These are phyloP conservation scores for Candolleomyces efflorescens DNA, from an alignment of 768 basidiomycete genomes.

Conservation along the genomic window DNA sequence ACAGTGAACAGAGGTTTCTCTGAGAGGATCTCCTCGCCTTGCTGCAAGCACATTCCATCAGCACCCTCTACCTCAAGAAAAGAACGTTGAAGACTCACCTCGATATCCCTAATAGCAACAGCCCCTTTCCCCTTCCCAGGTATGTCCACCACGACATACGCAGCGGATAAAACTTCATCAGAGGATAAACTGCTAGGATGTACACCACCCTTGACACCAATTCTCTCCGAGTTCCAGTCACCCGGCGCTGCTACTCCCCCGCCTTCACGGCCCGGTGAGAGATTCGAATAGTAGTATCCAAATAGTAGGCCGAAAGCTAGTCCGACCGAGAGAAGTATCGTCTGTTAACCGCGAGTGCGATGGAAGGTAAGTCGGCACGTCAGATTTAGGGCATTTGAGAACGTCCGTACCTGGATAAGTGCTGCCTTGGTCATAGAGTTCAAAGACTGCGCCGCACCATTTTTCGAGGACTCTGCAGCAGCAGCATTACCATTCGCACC, in stretches of 20 bases:
- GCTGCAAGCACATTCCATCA: constrained; percentile 27
- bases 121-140: constrained; percentile 55
- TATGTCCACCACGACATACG: constrained; percentile 36
- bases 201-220: not conserved
- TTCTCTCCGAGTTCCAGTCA: too few relatives aligned
- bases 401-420: too few relatives aligned
- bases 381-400: too few relatives aligned
- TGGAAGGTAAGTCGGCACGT: too few relatives aligned
- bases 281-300: not conserved
- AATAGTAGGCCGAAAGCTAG: not conserved
- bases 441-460: too few relatives aligned
- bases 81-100: constrained; percentile 34
- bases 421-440: too few relatives aligned
- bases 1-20: constrained; percentile 54
- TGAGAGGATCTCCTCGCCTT: constrained; percentile 54
- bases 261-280: too few relatives aligned
- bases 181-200: not conserved
- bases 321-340: not conserved
- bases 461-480: too few relatives aligned
- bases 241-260: too few relatives aligned
- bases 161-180: not conserved
- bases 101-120: constrained; percentile 47
- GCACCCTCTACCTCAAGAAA: too few relatives aligned
- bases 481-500: too few relatives aligned
- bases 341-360: too few relatives aligned